These are phyloP conservation scores for Bacidia gigantensis DNA, from an alignment of 495 filamentous ascomycete species.

Conservation along the genomic window DNA sequence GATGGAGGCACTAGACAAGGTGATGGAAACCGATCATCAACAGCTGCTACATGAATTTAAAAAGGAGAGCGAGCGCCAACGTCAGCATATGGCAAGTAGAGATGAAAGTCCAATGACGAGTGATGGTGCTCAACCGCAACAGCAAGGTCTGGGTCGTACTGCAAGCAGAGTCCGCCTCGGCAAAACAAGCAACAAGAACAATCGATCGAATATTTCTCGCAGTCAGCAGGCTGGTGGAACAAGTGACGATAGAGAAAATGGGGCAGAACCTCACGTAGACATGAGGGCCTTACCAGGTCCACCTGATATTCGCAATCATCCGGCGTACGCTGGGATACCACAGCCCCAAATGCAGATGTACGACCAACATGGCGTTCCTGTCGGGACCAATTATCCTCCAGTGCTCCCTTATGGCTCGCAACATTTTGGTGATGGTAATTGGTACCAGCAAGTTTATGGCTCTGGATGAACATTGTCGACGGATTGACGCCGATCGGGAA, in stretches of 20 bases:
- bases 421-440: slow-evolving; percentile 8
- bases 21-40: slow-evolving; percentile 7
- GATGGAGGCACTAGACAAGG: slow-evolving; percentile 8
- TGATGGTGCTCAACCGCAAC: slow-evolving; percentile 7
- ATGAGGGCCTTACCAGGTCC: slow-evolving; percentile 8
- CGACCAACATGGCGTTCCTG: slow-evolving; percentile 6
- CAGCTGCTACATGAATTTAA: slow-evolving; percentile 1
- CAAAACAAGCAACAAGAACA: slow-evolving; percentile 5
- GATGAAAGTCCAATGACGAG: slow-evolving; percentile 4
- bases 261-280: slow-evolving; percentile 6
- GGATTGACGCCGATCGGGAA: too few relatives aligned
- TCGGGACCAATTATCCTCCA: background rate
- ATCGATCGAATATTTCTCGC: slow-evolving; percentile 12
- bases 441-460: slow-evolving; percentile 21
- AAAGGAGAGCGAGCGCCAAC: background rate
- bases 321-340: slow-evolving; percentile 13
- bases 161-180: slow-evolving; percentile 5
- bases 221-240: background rate
- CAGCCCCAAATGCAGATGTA: slow-evolving; percentile 3
- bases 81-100: too few relatives aligned
- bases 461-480: slow-evolving; percentile 1
- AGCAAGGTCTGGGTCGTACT: slow-evolving; percentile 6
- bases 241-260: slow-evolving; percentile 6
- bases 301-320: slow-evolving; percentile 17
- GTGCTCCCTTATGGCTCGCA: slow-evolving; percentile 3